A percentile compares a stretch with the other conserved stretches of the same genome.
Evolutionary conservation across 345 rosid genomes (phyloP).

Genomic region (Atalantia buxifolia): DNA sequence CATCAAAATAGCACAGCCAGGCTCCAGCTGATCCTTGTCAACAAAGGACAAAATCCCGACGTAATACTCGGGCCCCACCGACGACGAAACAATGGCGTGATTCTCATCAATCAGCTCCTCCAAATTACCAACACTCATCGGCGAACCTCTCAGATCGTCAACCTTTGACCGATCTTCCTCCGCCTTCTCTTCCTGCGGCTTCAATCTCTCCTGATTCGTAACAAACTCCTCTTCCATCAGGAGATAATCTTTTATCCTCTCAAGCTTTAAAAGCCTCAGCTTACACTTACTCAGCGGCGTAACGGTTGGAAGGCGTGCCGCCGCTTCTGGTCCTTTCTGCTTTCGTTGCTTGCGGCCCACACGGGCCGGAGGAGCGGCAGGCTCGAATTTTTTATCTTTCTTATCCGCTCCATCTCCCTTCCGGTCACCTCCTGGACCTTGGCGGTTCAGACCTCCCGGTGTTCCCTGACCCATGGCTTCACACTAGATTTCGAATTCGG

Average conservation of each 20-base stretch:
- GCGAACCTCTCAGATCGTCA: conserved; percentile 86
- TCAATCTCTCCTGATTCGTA: conserved; percentile 80
- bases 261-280: conserved; percentile 74
- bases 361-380: conserved; percentile 85
- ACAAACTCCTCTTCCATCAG: conserved; percentile 98
- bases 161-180: conserved; percentile 94
- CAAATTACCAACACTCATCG: conserved; percentile 94
- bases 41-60: conserved; percentile 91
- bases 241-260: conserved; percentile 84
- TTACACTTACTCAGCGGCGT: conserved; percentile 85
- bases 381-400: conserved; percentile 93
- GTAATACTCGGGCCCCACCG: conserved; percentile 94
- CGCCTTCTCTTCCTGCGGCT: conserved; percentile 96
- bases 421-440: conserved; percentile 63
- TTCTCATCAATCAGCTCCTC: conserved; percentile 97
- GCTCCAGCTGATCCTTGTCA: conserved; percentile 97
- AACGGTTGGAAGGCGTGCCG: conserved; percentile 80
- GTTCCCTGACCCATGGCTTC: conserved; percentile 81
- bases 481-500: not conserved
- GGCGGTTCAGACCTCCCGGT: conserved; percentile 78
- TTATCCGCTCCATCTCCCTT: conserved; percentile 71
- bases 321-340: conserved; percentile 93
- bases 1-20: conserved; percentile 96
- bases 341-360: conserved; percentile 87
- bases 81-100: conserved; percentile 90